A percentile compares a stretch with the other conserved stretches of the same genome.
These are phyloP conservation scores for Penicillium sp. DNA, from an alignment of 2,329 filamentous ascomycete genomes.

Conservation along the genomic window DNA sequence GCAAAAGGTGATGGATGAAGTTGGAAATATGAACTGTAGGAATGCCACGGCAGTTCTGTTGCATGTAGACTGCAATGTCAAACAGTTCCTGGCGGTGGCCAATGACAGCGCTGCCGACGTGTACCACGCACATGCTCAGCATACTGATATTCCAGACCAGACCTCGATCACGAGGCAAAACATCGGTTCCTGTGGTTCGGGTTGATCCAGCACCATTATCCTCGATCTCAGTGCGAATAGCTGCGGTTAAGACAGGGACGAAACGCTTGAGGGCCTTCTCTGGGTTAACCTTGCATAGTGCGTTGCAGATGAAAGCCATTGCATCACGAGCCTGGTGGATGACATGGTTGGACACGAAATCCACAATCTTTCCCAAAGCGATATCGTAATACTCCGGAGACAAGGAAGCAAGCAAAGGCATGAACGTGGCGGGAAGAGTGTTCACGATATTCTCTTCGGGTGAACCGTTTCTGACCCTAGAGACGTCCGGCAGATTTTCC, in stretches of 20 bases:
- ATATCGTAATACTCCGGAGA: conserved; percentile 93
- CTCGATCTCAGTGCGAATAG: conserved; percentile 94
- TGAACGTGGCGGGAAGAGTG: conserved; percentile 85
- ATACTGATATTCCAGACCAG: conserved; percentile 97
- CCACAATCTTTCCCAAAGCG: conserved; percentile 84
- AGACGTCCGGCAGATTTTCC: conserved; percentile 90
- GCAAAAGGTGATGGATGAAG: conserved; percentile 91
- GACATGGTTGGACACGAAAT: conserved; percentile 90
- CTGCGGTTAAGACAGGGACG: conserved; percentile 83
- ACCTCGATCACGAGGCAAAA: conserved; percentile 86
- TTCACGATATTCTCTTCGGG: conserved; percentile 98
- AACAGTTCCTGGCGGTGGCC: conserved; percentile 87
- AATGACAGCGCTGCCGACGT: conserved; percentile 86
- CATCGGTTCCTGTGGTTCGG: conserved; percentile 87
- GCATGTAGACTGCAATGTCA: conserved; percentile 92
- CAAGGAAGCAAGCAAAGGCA: conserved; percentile 83
- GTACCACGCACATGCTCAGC: conserved; percentile 96
- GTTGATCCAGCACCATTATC: conserved; percentile 95
- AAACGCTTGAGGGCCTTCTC: conserved; percentile 90
- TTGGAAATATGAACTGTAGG: conserved; percentile 96
- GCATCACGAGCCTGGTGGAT: conserved; percentile 96
- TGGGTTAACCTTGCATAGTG: conserved; percentile 91
- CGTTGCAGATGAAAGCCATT: conserved; percentile 98
- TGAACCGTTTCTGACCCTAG: conserved; percentile 81
- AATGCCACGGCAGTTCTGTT: conserved; percentile 88